Conservation (phyloP, 108 stramenopile genomes). For the Fragilariopsis cylindrus region DNA sequence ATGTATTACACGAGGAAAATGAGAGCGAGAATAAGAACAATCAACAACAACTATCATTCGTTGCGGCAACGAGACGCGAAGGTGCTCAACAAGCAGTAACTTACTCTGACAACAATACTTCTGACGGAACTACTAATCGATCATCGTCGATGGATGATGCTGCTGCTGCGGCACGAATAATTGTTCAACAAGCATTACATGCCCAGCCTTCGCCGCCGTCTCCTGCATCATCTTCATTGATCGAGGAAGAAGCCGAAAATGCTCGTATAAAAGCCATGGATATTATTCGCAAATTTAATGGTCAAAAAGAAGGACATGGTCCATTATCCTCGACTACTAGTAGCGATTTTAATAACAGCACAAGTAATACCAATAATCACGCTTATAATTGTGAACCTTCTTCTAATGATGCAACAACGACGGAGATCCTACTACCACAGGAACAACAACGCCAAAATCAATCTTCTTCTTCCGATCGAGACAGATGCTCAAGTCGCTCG, state of each 20-base stretch:
- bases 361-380: not conserved
- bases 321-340: not conserved
- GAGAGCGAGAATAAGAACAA: not conserved
- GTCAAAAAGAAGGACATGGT: too few relatives aligned
- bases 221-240: too few relatives aligned
- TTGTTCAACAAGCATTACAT: too few relatives aligned
- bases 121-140: too few relatives aligned
- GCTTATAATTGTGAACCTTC: not conserved
- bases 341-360: not conserved
- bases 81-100: too few relatives aligned
- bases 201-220: too few relatives aligned
- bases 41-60: too few relatives aligned
- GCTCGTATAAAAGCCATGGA: slow-evolving; percentile 5
- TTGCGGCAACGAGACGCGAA: too few relatives aligned
- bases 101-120: too few relatives aligned
- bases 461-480: not conserved
- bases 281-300: slow-evolving; percentile 2
- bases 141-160: too few relatives aligned
- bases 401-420: not conserved
- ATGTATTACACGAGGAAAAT: not conserved
- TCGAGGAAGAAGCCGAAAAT: not conserved
- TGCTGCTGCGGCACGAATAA: too few relatives aligned
- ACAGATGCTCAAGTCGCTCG: slow-evolving; percentile 17
- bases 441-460: not conserved
- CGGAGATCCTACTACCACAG: not conserved